Evolutionary conservation across 164 flowering plant species (phyloP).

Genomic region (Tetrastigma voinierianum): DNA sequence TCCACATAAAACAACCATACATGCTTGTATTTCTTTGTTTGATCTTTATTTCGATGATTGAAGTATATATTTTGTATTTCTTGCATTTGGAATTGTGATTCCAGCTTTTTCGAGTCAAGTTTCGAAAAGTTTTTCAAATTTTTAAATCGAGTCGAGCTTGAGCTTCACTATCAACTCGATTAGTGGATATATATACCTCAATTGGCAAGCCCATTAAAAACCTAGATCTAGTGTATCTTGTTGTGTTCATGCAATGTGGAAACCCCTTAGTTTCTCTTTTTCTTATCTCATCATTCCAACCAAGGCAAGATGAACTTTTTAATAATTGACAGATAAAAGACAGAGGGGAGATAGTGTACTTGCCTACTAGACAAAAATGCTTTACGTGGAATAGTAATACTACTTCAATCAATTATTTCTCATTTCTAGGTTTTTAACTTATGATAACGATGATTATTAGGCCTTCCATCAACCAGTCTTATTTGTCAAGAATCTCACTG

Average conservation of each 20-base stretch:
- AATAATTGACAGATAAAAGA: conserved; percentile 5
- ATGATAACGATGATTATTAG: conserved; percentile 16
- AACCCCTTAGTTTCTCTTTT: background rate
- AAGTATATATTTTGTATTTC: no score
- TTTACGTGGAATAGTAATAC: background rate
- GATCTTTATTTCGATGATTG: background rate
- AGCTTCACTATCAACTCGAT: no score
- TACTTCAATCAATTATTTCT: conserved; percentile 7
- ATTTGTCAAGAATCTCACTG: conserved; percentile 14
- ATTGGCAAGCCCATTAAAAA: no score
- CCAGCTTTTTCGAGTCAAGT: no score
- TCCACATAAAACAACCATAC: conserved; percentile 10
- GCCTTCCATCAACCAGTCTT: conserved; percentile 8
- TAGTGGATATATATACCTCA: no score
- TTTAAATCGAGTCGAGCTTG: no score
- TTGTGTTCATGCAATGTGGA: no score
- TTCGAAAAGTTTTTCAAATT: no score
- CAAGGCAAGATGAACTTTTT: conserved; percentile 1
- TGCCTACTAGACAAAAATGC: conserved; percentile 1
- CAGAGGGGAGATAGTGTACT: background rate
- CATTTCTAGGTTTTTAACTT: conserved; percentile 17
- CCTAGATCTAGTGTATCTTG: no score
- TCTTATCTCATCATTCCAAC: background rate
- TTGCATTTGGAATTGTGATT: no score
- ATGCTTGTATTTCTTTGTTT: conserved; percentile 4